Percentiles rank a stretch among this genome's conserved stretches.
phyloP scores from a whole-genome alignment of 2,329 filamentous ascomycete genomes.

The Clonostachys chloroleuca region DNA sequence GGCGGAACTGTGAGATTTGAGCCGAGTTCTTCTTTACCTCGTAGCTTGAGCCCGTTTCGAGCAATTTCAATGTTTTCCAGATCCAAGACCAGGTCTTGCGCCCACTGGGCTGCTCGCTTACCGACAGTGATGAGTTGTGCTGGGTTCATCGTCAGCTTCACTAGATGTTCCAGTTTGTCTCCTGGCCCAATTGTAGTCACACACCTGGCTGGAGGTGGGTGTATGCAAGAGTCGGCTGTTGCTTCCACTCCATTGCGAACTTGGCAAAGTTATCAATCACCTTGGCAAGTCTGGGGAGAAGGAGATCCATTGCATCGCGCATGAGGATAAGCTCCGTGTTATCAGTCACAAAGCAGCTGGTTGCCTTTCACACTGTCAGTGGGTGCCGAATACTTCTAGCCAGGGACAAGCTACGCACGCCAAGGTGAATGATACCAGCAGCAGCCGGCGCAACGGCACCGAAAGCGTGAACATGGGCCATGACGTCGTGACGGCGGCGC shows the following conservation, averaged over 20 bases:
- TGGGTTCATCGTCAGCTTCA: not conserved
- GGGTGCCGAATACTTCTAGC: not conserved
- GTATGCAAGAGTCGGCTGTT: conserved; percentile 67
- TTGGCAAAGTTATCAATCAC: conserved; percentile 69
- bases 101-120: conserved; percentile 55
- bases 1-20: conserved; percentile 20
- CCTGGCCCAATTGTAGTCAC: conserved; percentile 26
- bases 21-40: conserved; percentile 44
- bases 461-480: conserved; percentile 72
- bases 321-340: conserved; percentile 74
- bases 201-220: conserved; percentile 61
- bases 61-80: conserved; percentile 68
- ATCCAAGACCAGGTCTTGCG: conserved; percentile 61
- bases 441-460: conserved; percentile 70
- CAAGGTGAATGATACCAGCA: conserved; percentile 79
- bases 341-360: conserved; percentile 60
- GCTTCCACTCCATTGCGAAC: conserved; percentile 72
- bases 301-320: conserved; percentile 60
- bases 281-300: conserved; percentile 73
- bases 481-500: conserved; percentile 58
- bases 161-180: conserved; percentile 3
- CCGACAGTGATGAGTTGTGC: conserved; percentile 55
- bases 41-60: conserved; percentile 66
- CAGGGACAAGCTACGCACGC: conserved; percentile 17
- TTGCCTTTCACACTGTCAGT: conserved; percentile 10